phyloP scores from a whole-genome alignment of 371 early-diverging fungal genomes.

The Mortierella sp. region DNA sequence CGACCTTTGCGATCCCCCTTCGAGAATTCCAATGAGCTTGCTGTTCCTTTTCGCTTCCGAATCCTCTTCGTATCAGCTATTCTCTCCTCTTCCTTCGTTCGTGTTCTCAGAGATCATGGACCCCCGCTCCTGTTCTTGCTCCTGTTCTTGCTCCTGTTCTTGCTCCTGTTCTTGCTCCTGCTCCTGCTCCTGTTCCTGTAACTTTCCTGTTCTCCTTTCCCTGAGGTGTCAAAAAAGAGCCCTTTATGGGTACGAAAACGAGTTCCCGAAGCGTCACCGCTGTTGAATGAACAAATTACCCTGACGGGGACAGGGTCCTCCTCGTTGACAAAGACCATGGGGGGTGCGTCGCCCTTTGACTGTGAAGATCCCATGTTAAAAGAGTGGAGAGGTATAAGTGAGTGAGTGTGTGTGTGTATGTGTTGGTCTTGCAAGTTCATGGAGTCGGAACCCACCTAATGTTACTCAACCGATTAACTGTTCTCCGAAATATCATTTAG shows the following conservation, averaged over 20 bases:
- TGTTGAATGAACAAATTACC: conserved; percentile 27
- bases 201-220: neutral
- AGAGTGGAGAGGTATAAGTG: conserved; percentile 22
- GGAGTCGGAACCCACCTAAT: neutral
- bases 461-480: neutral
- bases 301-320: conserved; percentile 53
- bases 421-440: neutral
- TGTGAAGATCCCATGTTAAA: conserved; percentile 53
- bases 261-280: neutral
- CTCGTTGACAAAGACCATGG: conserved; percentile 58
- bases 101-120: neutral
- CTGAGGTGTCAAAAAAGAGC: neutral
- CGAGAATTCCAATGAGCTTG: neutral
- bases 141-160: neutral
- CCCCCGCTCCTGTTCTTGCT: neutral
- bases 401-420: neutral
- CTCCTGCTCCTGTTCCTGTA: neutral
- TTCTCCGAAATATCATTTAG: too few relatives aligned
- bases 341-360: conserved; percentile 46
- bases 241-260: neutral
- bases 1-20: neutral
- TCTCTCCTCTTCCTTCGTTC: neutral
- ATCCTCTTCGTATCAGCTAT: neutral
- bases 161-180: neutral
- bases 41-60: neutral